Conservation (phyloP, 1,139 yeast species). For the Pichiaceae sp. region DNA sequence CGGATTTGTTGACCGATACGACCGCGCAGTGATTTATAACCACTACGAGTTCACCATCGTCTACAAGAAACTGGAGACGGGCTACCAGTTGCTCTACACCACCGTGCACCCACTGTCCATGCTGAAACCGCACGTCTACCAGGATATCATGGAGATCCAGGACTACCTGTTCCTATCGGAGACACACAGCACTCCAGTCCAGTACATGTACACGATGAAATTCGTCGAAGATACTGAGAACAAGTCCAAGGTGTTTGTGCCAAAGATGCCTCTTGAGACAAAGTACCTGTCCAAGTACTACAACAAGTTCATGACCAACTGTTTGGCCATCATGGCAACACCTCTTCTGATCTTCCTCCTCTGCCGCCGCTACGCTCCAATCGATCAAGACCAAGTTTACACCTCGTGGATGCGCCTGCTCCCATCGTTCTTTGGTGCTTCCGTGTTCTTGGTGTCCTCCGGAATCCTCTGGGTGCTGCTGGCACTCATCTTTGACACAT, state of each 20-base stretch:
- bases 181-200: neutral
- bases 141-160: slow-evolving; percentile 1
- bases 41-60: slow-evolving; percentile 1
- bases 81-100: neutral
- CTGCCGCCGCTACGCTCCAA: neutral
- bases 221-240: slow-evolving; percentile 1
- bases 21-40: slow-evolving; percentile 2
- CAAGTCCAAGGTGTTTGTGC: neutral
- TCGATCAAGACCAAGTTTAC: neutral
- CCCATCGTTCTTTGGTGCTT: neutral
- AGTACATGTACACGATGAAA: slow-evolving; percentile 1
- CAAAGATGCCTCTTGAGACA: slow-evolving; percentile 2
- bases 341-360: neutral
- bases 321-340: neutral
- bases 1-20: slow-evolving; percentile 3
- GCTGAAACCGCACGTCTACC: neutral
- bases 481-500: neutral
- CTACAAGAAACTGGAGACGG: neutral
- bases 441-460: neutral
- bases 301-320: neutral
- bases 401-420: neutral
- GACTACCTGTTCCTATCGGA: slow-evolving; percentile 2
- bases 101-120: slow-evolving; percentile 3
- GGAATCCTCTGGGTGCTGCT: neutral
- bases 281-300: neutral